Conservation (phyloP, 257 asterid species). For the Plantago elongata region DNA sequence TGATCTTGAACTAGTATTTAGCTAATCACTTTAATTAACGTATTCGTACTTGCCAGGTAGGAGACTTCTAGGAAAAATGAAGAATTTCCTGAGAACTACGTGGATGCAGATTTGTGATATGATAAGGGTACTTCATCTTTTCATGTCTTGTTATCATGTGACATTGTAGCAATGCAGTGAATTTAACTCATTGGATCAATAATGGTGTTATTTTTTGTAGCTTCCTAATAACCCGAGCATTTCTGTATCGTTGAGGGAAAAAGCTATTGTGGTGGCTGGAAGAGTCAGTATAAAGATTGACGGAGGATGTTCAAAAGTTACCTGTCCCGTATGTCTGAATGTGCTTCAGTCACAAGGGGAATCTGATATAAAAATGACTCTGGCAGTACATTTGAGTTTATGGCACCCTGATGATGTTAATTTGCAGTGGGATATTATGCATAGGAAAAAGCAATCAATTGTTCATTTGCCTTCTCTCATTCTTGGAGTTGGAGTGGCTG, state of each 20-base stretch:
- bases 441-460: conserved; percentile 32
- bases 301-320: conserved; percentile 36
- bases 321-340: conserved; percentile 72
- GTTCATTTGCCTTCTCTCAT: conserved; percentile 59
- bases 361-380: conserved; percentile 51
- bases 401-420: conserved; percentile 85
- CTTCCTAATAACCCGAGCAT: conserved; percentile 20
- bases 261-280: conserved; percentile 70
- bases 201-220: background rate
- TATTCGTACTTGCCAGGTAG: conserved; percentile 13
- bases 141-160: background rate
- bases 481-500: conserved; percentile 61
- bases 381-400: conserved; percentile 79
- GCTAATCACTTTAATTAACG: conserved; percentile 2
- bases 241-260: conserved; percentile 42
- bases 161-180: too few species aligned
- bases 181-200: too few species aligned
- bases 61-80: conserved; percentile 28
- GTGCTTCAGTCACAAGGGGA: conserved; percentile 29
- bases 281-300: conserved; percentile 47
- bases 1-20: background rate
- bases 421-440: conserved; percentile 76
- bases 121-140: conserved; percentile 32
- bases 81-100: conserved; percentile 29
- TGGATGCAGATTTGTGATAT: conserved; percentile 53